Conservation (phyloP, 1,284 basidiomycete species). For the Dichomitus squalens region DNA sequence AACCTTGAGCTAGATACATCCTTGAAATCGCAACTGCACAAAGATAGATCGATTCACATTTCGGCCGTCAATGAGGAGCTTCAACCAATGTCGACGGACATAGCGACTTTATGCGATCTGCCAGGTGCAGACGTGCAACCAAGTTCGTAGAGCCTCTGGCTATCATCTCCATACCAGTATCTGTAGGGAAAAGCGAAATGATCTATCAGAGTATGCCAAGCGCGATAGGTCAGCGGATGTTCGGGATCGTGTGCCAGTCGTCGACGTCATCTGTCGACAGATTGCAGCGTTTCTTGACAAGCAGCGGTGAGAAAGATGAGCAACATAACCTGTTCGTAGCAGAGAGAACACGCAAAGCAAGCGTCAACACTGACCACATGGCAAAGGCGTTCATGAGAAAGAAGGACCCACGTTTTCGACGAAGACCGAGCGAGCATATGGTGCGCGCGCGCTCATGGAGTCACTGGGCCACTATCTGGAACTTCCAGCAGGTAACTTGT, state of each 20-base stretch:
- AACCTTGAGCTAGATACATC: slow-evolving; percentile 4
- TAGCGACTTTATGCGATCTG: slow-evolving; percentile 1
- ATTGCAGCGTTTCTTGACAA: slow-evolving; percentile 1
- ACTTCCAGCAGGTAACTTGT: background rate
- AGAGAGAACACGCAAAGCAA: slow-evolving; percentile 3
- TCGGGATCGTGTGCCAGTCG: background rate
- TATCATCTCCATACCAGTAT: too few relatives aligned
- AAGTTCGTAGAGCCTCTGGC: too few relatives aligned
- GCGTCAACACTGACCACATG: slow-evolving; percentile 22
- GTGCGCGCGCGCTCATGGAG: slow-evolving; percentile 14
- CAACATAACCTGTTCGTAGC: background rate
- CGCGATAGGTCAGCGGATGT: background rate
- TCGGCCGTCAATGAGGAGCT: background rate
- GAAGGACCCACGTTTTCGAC: slow-evolving; percentile 18
- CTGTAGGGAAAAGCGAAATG: background rate
- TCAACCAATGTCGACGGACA: background rate
- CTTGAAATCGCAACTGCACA: background rate
- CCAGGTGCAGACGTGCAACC: too few relatives aligned
- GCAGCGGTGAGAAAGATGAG: slow-evolving; percentile 17
- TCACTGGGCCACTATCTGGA: slow-evolving; percentile 21
- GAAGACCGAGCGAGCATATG: slow-evolving; percentile 24
- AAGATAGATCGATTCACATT: slow-evolving; percentile 1
- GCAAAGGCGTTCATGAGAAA: slow-evolving; percentile 23
- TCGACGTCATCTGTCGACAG: slow-evolving; percentile 23
- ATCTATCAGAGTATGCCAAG: background rate